Base-by-base conservation (phyloP, 495 filamentous ascomycete genomes). In the Ramalina intermedia region DNA sequence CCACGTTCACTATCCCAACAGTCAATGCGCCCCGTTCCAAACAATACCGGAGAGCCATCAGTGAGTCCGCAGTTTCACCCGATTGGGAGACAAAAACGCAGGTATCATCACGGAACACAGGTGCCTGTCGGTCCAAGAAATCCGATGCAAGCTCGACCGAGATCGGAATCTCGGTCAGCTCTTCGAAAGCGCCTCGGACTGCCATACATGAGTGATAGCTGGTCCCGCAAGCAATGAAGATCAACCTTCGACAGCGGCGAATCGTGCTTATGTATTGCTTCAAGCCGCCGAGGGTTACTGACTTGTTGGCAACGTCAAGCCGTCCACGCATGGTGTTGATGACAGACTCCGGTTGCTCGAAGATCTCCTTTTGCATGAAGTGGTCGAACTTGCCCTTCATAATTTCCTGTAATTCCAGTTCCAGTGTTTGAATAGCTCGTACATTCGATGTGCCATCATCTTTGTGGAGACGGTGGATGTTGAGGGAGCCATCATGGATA, bases 361-460 rank as follows among this genome's bases (percentile, higher is more conserved):
- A 98, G 61, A 98, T 98, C 65, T 98, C 91, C 75, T 98, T 98
- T 64, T 98, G 93, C 91, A 98, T 98, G 74, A 96, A 98, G 68
- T 98, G 91, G 63, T 98, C 91, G 68, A 96, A 98, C 61, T 90
- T 93, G 62, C 91, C 91, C 79, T 96, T 98, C 91, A 98, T 98
- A 66, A 98, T 98, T 71, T 98, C 91, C 71, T 98, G 91, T 47
- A 98, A 80, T 76, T 98, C 87, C 37, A 98, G 81, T 70, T 98
- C 91, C 47, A 98, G 77, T 39, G 91, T 98, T 73, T 98, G 91
- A 66, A 98, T 98, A 46, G 84, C 84, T 60, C 91, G 87, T 47
- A 96, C 88, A 61, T 95, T 94, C 62, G 87, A 94, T 55, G 84
- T 86, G 46, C 91, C 93, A 69, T 96, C 90, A 59, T 87, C 81